Base-by-base conservation (phyloP, 495 filamentous ascomycete genomes). In the Margaritispora aquatica region DNA sequence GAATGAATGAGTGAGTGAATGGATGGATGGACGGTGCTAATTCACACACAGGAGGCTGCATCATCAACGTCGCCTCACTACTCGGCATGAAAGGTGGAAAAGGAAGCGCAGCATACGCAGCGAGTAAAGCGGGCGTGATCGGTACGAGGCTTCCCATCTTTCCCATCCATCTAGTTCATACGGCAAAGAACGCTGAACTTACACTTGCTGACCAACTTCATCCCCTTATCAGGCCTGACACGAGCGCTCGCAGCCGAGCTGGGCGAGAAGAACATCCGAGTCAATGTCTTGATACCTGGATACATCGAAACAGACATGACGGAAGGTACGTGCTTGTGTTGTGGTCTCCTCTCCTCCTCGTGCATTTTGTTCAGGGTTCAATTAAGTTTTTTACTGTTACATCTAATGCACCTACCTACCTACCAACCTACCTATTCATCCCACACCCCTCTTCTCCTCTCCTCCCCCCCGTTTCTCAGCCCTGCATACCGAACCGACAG, bases 301-400 rank as follows among this genome's bases (percentile, higher is more conserved):
- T 95, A 91, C 73, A 87, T 94, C 58, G 74, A 84, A 23, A 92
- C 89, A 5, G 77, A 82, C 4, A 92, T 95, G 89, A 88, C 86
- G 51, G 68, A 78, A 59, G 77, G 88, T 92, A 74, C 59, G 75
- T 69, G 31, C 53, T 55, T 0, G 26, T 26, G 27, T 7, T 26
- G 15, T 44, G 56, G 31, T 19, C 15, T 44, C 38, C 17, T 3
- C 38, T 44, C n/a, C n/a, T n/a, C n/a, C n/a, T n/a, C n/a, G n/a
- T n/a, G n/a, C n/a, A n/a, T n/a, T n/a, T n/a, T n/a, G n/a, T n/a
- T n/a, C n/a, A n/a, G n/a, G n/a, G n/a, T n/a, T n/a, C n/a, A n/a
- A n/a, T n/a, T n/a, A n/a, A n/a, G n/a, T n/a, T n/a, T n/a, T n/a
- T n/a, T n/a, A n/a, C n/a, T n/a, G n/a, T n/a, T n/a, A n/a, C n/a